A percentile compares a stretch with the other conserved stretches of the same genome.
phyloP scores from a whole-genome alignment of 2,329 filamentous ascomycete species.

The Exophiala oligosperma region DNA sequence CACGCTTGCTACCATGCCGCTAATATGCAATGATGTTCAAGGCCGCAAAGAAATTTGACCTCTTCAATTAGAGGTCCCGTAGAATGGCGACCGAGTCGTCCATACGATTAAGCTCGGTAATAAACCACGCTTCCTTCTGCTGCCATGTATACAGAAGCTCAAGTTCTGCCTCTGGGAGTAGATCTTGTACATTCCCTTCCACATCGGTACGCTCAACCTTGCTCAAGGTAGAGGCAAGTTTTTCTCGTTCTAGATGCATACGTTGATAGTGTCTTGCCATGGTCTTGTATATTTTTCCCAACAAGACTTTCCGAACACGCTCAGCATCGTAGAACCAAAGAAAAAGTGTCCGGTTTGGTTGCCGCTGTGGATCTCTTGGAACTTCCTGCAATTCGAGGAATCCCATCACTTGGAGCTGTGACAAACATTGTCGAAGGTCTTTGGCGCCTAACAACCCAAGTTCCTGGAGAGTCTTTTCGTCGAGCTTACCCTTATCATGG shows the following conservation, averaged over 20 bases:
- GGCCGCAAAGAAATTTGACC: too few species aligned
- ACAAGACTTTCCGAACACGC: constrained; percentile 65
- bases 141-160: constrained; percentile 65
- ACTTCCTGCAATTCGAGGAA: constrained; percentile 93
- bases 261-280: constrained; percentile 86
- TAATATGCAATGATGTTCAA: not conserved
- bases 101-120: constrained; percentile 75
- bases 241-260: constrained; percentile 71
- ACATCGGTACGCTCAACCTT: constrained; percentile 86
- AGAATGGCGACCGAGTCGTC: constrained; percentile 84
- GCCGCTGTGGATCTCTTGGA: constrained; percentile 78
- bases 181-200: constrained; percentile 77
- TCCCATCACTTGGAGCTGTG: constrained; percentile 80
- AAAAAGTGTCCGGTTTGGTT: constrained; percentile 81
- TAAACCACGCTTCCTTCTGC: constrained; percentile 66
- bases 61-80: constrained; percentile 65
- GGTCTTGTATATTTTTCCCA: constrained; percentile 83
- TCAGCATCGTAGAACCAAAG: constrained; percentile 88
- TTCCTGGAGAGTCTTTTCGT: constrained; percentile 83
- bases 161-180: constrained; percentile 73
- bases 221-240: constrained; percentile 70
- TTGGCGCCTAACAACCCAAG: constrained; percentile 81
- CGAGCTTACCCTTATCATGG: constrained; percentile 84
- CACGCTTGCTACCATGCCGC: constrained; percentile 2
- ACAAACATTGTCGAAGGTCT: constrained; percentile 81